phyloP scores from a whole-genome alignment of 2,329 filamentous ascomycete species.

The Nectriaceae sp. region DNA sequence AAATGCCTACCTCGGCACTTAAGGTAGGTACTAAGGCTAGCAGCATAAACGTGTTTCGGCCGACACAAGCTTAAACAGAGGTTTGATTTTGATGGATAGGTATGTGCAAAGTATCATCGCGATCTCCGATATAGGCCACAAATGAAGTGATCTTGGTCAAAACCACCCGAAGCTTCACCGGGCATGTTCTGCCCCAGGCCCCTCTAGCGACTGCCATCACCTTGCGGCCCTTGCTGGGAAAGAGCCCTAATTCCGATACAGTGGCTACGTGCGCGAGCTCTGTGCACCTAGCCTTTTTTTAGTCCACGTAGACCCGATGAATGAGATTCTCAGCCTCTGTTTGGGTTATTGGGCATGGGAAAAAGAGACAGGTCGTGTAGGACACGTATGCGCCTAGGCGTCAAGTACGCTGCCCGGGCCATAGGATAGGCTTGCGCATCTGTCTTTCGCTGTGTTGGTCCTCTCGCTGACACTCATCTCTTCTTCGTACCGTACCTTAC shows the following conservation, averaged over 20 bases:
- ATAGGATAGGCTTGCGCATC: background rate
- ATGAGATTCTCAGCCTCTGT: background rate
- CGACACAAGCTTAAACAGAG: constrained; percentile 6
- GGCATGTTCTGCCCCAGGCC: background rate
- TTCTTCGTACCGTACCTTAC: too few relatives aligned
- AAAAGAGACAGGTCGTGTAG: background rate
- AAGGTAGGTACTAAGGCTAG: background rate
- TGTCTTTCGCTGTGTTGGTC: background rate
- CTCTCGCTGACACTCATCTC: background rate
- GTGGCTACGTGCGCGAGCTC: background rate
- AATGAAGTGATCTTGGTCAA: background rate
- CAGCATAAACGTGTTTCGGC: constrained; percentile 1
- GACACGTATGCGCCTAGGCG: background rate
- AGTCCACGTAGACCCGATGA: too few relatives aligned
- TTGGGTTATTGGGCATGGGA: background rate
- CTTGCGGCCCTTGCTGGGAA: background rate
- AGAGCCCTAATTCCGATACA: background rate
- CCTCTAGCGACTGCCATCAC: background rate
- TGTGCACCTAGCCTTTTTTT: background rate
- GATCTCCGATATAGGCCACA: background rate
- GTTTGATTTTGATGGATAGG: background rate
- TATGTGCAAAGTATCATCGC: too few relatives aligned
- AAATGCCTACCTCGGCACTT: constrained; percentile 3
- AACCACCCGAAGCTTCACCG: background rate
- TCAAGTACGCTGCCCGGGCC: background rate